Evolutionary conservation across 176 grass and related monocot genomes (phyloP), one percentile per base, ranked within the genome.

Genomic region (Carex parvula): DNA sequence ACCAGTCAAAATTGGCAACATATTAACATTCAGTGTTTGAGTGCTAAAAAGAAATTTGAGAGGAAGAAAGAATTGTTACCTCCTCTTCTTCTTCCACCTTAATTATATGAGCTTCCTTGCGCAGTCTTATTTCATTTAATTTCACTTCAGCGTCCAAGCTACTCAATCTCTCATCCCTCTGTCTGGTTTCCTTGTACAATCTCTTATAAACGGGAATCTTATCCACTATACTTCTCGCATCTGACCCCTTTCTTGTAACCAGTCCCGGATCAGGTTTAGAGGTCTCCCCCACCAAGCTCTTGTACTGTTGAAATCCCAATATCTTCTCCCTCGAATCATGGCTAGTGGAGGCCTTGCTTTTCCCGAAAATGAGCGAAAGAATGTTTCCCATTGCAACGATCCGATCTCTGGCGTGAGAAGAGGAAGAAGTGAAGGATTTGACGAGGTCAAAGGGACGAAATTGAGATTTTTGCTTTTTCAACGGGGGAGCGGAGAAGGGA

Each of bases 401-500:
- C 2, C 54, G 17, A 12, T 68, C 67, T 15, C 24, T 57, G 76
- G 86, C 89, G 84, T 18, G 79, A 44, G 61, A 52, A 60, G 48
- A 13, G 20, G 67, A 60, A 52, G 33, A 13, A 42, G 81, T 3
- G 6, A 60, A 46, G 16, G 82, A 42, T 70, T 84, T 70, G 50
- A 84, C 11, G 20, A 26, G 10, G 64, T 64, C 9, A 56, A 20
- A 53, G 56, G 6, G 24, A 17, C 79, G 50, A 89, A 64, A 68
- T 52, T 66, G 62, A 50, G 62, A 68, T 50, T 69, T 83, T 14
- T 62, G 82, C 41, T 83, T 83, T 29, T 63, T 64, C 42, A 29
- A 89, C 33, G 83, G 14, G 81, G 76, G 87, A 83, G 6, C 81
- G 87, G 64, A 87, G 81, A 70, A 79, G 1, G 66, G 57, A 72